phyloP scores from a whole-genome alignment of 352 stramenopile genomes.

The Phytophthora cactorum region DNA sequence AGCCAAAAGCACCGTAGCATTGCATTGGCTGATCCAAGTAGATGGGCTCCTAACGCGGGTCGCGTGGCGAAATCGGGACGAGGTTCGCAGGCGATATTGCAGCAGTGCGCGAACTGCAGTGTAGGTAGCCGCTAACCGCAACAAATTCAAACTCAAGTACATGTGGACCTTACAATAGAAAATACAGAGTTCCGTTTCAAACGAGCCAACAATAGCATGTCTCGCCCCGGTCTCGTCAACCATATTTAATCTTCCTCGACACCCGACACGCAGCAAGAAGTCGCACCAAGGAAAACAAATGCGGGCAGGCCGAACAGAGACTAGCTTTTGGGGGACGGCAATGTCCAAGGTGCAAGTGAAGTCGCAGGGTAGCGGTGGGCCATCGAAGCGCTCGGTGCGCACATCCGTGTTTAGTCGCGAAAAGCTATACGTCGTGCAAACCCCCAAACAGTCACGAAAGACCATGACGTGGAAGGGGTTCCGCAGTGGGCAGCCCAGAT shows the following conservation, averaged over 20 bases:
- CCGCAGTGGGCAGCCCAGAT: background rate
- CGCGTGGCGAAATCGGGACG: too few species aligned
- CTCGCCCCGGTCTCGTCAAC: too few species aligned
- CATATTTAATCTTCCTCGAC: background rate
- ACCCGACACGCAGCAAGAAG: background rate
- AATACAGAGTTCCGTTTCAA: too few species aligned
- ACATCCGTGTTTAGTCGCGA: constrained; percentile 12
- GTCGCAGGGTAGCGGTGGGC: constrained; percentile 44
- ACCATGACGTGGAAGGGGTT: constrained; percentile 1
- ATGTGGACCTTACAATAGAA: too few species aligned
- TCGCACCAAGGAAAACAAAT: background rate
- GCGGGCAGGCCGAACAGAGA: background rate
- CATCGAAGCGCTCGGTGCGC: constrained; percentile 85
- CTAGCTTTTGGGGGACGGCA: constrained; percentile 20
- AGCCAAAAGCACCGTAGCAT: too few species aligned
- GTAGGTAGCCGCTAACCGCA: too few species aligned
- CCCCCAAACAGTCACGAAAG: background rate
- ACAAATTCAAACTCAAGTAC: too few species aligned
- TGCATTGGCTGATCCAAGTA: too few species aligned
- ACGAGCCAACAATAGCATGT: too few species aligned
- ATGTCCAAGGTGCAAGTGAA: constrained; percentile 21
- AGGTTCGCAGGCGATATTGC: too few species aligned
- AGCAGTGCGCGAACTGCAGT: too few species aligned
- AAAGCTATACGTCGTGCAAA: constrained; percentile 11
- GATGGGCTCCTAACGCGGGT: too few species aligned